phyloP scores from a whole-genome alignment of 257 asterid genomes.

The Fraxinus excelsior region DNA sequence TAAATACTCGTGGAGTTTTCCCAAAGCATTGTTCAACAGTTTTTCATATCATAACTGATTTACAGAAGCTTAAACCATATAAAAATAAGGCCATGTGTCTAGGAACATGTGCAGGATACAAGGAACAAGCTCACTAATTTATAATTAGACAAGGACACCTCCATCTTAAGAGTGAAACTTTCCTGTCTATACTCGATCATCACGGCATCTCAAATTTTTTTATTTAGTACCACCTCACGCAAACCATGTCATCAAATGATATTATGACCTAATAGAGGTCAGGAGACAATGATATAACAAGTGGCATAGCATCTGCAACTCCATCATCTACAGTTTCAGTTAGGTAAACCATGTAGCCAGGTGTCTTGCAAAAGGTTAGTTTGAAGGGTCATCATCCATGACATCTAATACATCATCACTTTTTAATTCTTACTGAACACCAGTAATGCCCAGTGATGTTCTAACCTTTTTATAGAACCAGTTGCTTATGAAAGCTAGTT shows the following conservation, averaged over 20 bases:
- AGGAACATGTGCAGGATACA: not conserved
- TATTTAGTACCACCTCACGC: not conserved
- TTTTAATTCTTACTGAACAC: not conserved
- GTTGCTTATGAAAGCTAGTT: not conserved
- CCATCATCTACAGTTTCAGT: slow-evolving; percentile 2
- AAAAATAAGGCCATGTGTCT: slow-evolving; percentile 9
- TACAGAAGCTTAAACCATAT: slow-evolving; percentile 3
- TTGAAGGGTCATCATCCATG: not conserved
- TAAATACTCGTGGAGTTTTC: slow-evolving; percentile 3
- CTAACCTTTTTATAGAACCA: not conserved
- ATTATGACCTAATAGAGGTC: not conserved
- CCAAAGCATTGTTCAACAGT: not conserved
- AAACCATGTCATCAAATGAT: not conserved
- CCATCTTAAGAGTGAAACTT: not conserved
- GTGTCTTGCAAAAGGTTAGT: not conserved
- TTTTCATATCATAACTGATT: slow-evolving; percentile 16
- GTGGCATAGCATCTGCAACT: not conserved
- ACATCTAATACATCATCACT: not conserved
- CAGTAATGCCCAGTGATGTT: not conserved
- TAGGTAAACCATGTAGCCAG: not conserved
- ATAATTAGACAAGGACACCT: slow-evolving; percentile 18
- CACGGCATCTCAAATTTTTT: not conserved
- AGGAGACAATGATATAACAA: not conserved
- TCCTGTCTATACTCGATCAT: not conserved
- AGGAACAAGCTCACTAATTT: not conserved